Conservation (phyloP, 352 stramenopile genomes). For the Phytophthora sansomeana region DNA sequence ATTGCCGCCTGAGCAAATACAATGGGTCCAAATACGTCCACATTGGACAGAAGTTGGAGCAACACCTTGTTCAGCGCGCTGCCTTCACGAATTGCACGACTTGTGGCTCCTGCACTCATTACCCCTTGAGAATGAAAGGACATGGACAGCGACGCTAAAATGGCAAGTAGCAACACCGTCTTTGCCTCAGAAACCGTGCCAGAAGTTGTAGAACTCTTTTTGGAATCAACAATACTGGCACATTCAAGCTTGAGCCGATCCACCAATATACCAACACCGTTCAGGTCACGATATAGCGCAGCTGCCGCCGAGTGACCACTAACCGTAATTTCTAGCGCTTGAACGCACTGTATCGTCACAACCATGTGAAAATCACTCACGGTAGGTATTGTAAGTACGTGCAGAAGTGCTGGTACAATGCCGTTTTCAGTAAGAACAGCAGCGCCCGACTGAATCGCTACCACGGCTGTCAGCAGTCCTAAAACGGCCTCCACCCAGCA, state of each 20-base stretch:
- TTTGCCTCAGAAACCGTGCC: conserved; percentile 57
- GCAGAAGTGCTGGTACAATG: conserved; percentile 80
- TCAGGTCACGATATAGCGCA: conserved; percentile 83
- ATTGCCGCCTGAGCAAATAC: conserved; percentile 93
- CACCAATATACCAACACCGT: conserved; percentile 85
- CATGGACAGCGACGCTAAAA: conserved; percentile 83
- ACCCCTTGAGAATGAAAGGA: conserved; percentile 90
- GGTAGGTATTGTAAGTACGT: conserved; percentile 73
- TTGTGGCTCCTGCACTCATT: conserved; percentile 88
- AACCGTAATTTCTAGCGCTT: conserved; percentile 86
- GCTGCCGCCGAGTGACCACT: conserved; percentile 74
- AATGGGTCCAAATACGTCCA: conserved; percentile 93
- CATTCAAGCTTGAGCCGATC: conserved; percentile 76
- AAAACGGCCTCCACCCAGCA: conserved; percentile 87
- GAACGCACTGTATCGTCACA: conserved; percentile 81
- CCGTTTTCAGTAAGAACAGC: conserved; percentile 86
- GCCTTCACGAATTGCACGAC: conserved; percentile 87
- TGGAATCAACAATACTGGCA: conserved; percentile 37
- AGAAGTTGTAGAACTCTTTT: conserved; percentile 10
- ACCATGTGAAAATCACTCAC: conserved; percentile 68
- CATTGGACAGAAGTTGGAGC: conserved; percentile 90
- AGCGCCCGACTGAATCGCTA: conserved; percentile 79
- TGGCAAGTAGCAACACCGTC: conserved; percentile 66
- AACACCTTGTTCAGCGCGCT: conserved; percentile 91
- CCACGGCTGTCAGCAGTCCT: conserved; percentile 72